Conservation (phyloP, 176 grass and related monocot species). For the Olyra latifolia region DNA sequence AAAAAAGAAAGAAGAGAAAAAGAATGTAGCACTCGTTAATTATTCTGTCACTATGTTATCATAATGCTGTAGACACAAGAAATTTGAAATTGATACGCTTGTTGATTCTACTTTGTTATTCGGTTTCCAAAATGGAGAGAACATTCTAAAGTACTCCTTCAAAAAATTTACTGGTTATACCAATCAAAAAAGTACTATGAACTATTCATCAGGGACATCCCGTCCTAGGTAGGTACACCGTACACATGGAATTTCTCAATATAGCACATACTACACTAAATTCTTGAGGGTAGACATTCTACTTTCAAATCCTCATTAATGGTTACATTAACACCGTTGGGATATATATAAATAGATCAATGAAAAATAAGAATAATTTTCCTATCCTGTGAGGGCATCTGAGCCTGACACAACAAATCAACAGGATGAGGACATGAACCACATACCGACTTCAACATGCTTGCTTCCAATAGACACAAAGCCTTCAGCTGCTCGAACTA, state of each 20-base stretch:
- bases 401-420: conserved; percentile 33
- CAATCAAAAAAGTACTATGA: conserved; percentile 2
- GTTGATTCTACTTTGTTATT: neutral
- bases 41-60: neutral
- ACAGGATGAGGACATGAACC: conserved; percentile 20
- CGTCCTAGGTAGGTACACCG: neutral
- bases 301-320: conserved; percentile 19
- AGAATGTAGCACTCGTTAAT: neutral
- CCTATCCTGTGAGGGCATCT: conserved; percentile 3
- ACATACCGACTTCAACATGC: conserved; percentile 85
- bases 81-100: neutral
- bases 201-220: conserved; percentile 2
- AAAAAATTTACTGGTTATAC: conserved; percentile 2
- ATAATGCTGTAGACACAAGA: neutral
- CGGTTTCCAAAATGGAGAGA: neutral
- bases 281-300: conserved; percentile 23
- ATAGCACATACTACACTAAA: conserved; percentile 8
- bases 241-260: neutral
- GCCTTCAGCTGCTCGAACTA: conserved; percentile 76
- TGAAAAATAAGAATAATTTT: conserved; percentile 25
- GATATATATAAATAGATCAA: neutral
- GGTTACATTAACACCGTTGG: conserved; percentile 4
- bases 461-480: conserved; percentile 61
- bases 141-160: neutral
- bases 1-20: neutral